phyloP scores from a whole-genome alignment of 345 rosid genomes.

The Lepidium didymum region DNA sequence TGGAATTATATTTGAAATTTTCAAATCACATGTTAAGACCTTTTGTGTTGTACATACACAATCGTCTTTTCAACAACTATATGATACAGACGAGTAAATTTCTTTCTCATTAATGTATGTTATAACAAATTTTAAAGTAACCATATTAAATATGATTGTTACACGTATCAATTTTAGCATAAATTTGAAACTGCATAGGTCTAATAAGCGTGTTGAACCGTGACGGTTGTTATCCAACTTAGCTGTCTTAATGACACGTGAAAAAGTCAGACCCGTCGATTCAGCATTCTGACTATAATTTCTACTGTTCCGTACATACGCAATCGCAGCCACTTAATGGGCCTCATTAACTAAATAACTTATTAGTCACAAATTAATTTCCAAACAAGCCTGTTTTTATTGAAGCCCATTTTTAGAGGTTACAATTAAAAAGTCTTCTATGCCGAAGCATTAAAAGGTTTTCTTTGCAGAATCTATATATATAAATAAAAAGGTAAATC shows the following conservation, averaged over 20 bases:
- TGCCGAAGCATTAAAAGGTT: too few relatives aligned
- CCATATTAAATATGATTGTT: not conserved
- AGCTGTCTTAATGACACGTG: slow-evolving; percentile 9
- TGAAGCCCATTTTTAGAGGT: not conserved
- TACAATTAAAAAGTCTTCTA: too few relatives aligned
- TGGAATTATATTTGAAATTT: not conserved
- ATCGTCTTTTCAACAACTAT: not conserved
- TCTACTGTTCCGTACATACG: not conserved
- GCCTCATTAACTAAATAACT: not conserved
- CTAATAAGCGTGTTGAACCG: slow-evolving; percentile 3
- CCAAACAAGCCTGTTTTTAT: not conserved
- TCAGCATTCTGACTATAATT: not conserved
- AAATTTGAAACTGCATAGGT: not conserved
- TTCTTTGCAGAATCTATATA: too few relatives aligned
- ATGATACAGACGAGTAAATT: too few relatives aligned
- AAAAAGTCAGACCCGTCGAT: not conserved
- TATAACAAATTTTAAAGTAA: not conserved
- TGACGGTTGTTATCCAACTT: not conserved
- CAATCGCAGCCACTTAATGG: not conserved
- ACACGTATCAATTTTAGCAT: not conserved
- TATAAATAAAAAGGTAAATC: too few relatives aligned
- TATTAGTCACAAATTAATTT: not conserved
- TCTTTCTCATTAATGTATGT: too few relatives aligned
- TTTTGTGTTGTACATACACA: not conserved
- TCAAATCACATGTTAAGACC: slow-evolving; percentile 1